These are phyloP conservation scores for Fusarium sp. DNA, from an alignment of 2,329 filamentous ascomycete species.

Conservation along the genomic window DNA sequence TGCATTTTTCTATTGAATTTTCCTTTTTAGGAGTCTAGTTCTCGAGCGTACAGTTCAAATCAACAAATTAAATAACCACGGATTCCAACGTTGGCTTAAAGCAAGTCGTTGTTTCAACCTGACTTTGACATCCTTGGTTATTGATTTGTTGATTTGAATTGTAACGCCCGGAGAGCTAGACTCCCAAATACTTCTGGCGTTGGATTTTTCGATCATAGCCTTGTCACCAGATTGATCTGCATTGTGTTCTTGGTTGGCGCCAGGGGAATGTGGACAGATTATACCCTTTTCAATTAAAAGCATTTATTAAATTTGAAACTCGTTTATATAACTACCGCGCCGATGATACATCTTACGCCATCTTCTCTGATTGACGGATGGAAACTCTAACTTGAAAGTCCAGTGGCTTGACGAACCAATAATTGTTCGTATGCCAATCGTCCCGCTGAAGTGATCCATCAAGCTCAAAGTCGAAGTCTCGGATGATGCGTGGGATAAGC, in stretches of 20 bases:
- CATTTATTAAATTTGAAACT: background rate
- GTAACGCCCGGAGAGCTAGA: fast-evolving
- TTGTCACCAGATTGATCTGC: background rate
- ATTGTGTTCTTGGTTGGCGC: no score
- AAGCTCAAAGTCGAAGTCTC: constrained; percentile 39
- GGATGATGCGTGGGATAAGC: constrained; percentile 33
- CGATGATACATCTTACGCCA: fast-evolving
- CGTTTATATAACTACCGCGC: background rate
- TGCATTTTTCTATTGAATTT: background rate
- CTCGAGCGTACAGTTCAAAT: background rate
- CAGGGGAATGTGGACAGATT: background rate
- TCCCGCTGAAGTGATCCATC: background rate
- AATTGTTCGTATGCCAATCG: constrained; percentile 24
- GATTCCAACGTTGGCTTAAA: background rate
- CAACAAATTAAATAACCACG: background rate
- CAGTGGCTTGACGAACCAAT: constrained; percentile 35
- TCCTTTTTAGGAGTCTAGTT: background rate
- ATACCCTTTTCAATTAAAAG: background rate
- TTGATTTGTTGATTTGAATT: background rate
- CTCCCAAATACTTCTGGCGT: background rate
- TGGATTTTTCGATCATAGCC: fast-evolving
- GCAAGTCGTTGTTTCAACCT: background rate
- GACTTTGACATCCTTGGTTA: background rate
- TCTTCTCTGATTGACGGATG: background rate
- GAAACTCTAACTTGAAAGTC: constrained; percentile 8